These are phyloP conservation scores for Alnus glutinosa DNA, from an alignment of 306 rosid species.

Conservation along the genomic window DNA sequence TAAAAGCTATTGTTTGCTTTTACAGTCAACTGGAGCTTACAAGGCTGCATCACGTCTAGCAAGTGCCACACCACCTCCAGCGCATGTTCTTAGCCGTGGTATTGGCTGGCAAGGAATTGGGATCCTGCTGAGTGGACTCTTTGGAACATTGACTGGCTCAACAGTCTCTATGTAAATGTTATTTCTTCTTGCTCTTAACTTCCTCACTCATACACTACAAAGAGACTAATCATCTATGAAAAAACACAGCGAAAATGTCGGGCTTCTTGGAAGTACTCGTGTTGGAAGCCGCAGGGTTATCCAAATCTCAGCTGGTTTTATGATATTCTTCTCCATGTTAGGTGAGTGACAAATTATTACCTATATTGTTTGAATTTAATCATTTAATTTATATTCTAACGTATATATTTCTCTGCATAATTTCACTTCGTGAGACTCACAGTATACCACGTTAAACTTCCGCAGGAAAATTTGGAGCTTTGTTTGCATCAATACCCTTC, in stretches of 20 bases:
- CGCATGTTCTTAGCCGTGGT: conserved; percentile 98
- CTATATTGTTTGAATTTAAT: too few species aligned
- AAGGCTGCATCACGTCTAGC: conserved; percentile 96
- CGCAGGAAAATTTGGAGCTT: conserved; percentile 96
- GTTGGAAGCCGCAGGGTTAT: conserved; percentile 97
- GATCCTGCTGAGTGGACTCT: conserved; percentile 82
- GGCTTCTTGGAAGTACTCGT: conserved; percentile 97
- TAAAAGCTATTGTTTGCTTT: conserved; percentile 11
- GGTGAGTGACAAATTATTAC: conserved; percentile 41
- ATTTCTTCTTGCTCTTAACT: not conserved
- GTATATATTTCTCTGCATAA: not conserved
- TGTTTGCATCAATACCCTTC: conserved; percentile 96
- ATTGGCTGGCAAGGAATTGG: conserved; percentile 99
- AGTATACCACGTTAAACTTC: too few species aligned
- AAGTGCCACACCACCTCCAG: conserved; percentile 97
- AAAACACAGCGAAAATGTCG: conserved; percentile 82
- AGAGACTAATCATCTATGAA: conserved; percentile 14
- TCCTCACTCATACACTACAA: conserved; percentile 11
- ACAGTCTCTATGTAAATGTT: conserved; percentile 82
- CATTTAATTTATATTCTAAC: not conserved
- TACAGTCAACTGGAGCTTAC: conserved; percentile 95
- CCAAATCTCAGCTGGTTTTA: conserved; percentile 97
- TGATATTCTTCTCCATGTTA: conserved; percentile 94
- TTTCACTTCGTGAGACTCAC: not conserved
- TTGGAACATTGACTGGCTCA: conserved; percentile 87